Evolutionary conservation across 768 basidiomycete genomes (phyloP).

Genomic region (Pholiota microspora): DNA sequence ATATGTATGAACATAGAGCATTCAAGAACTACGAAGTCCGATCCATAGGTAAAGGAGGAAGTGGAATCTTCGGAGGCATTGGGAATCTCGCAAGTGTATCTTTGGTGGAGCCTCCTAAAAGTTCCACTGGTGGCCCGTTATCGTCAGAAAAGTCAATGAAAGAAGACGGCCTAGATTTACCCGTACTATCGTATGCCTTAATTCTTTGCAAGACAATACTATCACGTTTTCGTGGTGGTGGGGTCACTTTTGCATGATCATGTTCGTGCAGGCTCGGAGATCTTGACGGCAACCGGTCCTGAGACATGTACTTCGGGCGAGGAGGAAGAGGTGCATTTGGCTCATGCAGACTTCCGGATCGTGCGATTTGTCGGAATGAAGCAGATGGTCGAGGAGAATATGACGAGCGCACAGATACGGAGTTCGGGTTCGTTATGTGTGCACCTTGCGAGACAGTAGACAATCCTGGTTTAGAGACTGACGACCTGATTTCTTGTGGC

Average conservation of each 20-base stretch:
- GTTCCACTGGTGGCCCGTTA: conserved; percentile 5
- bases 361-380: neutral
- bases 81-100: conserved; percentile 36
- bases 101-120: conserved; percentile 13
- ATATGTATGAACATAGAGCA: too few relatives aligned
- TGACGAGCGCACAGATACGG: neutral
- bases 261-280: conserved; percentile 11
- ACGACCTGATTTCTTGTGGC: neutral
- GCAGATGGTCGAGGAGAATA: neutral
- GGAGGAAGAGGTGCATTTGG: neutral
- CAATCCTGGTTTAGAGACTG: neutral
- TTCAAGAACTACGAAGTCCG: neutral
- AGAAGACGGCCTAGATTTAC: conserved; percentile 6
- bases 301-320: neutral
- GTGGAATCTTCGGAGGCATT: conserved; percentile 33
- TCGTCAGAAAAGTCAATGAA: neutral
- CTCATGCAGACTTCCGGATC: conserved; percentile 4
- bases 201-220: conserved; percentile 36
- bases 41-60: conserved; percentile 24
- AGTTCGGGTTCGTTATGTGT: neutral
- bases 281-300: neutral
- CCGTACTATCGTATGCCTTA: conserved; percentile 27
- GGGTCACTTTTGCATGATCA: neutral
- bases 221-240: conserved; percentile 24
- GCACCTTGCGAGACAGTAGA: neutral